Evolutionary conservation across 139 green algal genomes (phyloP), one percentile per base, ranked within the genome.

Genomic region (Chlorella sp.): DNA sequence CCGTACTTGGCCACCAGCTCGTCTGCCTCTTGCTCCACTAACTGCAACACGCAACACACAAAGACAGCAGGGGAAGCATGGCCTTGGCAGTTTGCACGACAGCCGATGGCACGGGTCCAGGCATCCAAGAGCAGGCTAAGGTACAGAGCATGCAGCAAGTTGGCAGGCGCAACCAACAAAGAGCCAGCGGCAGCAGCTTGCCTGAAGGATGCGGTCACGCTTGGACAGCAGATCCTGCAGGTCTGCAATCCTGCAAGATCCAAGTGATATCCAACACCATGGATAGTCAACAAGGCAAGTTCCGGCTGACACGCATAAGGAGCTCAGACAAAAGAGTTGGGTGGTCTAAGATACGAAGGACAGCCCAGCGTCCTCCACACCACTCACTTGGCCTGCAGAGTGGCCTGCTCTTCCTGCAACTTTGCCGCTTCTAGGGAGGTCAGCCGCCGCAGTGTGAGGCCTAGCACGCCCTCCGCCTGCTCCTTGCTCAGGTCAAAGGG

Each of bases 401-500:
- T 60, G 21, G 57, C 79, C 41, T 88, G 67, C 91, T 98, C 96
- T 41, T 91, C 87, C 56, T 89, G 39, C 44, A 98, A 88, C 79
- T 94, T 95, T 5, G 65, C 75, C 1, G 85, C 86, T 83, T 98
- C 96, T 68, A 98, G 88, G 2, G 85, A 90, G 18, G 96, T 98
- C 69, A 99, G 91, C 34, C 96, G 86, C 38, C 96, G 85, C 85
- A 99, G 91, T 11, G 96, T 92, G 83, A 99, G 92, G 38, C 74
- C 87, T 64, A 99, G 89, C 55, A 98, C 93, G 0, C 84, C 95
- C 55, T 97, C 93, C 0, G 94, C 92, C 92, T 98, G 96, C 80
- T 90, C 88, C 44, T 63, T 44, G 38, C 64, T 93, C 30, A 98
- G 87, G 3, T 80, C 83, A 47, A 95, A 94, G 25, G 55, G 36